Conservation (phyloP, 331 rosid species). For the Malus hybrid region DNA sequence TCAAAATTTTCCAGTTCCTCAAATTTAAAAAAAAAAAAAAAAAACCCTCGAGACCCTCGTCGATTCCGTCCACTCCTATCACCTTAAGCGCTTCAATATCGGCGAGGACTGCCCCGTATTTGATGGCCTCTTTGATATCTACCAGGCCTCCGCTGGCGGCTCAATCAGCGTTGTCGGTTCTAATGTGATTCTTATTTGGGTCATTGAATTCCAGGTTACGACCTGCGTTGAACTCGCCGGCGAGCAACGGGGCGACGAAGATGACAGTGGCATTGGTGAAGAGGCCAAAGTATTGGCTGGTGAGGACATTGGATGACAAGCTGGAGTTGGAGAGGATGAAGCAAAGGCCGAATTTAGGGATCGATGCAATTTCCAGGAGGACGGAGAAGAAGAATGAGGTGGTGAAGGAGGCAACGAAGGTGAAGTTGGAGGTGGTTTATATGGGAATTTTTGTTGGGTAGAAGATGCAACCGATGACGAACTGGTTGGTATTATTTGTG, state of each 20-base stretch:
- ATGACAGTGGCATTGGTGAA: slow-evolving; percentile 47
- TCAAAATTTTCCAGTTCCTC: too few relatives aligned
- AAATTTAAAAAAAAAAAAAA: too few relatives aligned
- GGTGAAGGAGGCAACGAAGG: neutral
- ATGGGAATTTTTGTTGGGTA: too few relatives aligned
- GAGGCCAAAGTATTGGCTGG: slow-evolving; percentile 78
- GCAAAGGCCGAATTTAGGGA: slow-evolving; percentile 76
- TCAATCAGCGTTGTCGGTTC: slow-evolving; percentile 27
- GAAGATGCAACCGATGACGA: too few relatives aligned
- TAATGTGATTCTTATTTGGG: slow-evolving; percentile 59
- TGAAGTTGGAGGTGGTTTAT: too few relatives aligned
- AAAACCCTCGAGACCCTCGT: too few relatives aligned
- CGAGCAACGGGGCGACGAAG: slow-evolving; percentile 45
- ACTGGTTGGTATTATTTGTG: too few relatives aligned
- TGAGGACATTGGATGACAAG: slow-evolving; percentile 54
- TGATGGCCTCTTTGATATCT: too few relatives aligned
- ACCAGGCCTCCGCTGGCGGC: too few relatives aligned
- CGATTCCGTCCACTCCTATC: too few relatives aligned
- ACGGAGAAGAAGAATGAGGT: slow-evolving; percentile 77
- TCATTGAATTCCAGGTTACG: slow-evolving; percentile 72
- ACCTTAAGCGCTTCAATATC: too few relatives aligned
- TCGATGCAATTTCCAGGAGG: slow-evolving; percentile 39
- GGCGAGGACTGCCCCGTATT: too few relatives aligned
- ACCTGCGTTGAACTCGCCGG: slow-evolving; percentile 74
- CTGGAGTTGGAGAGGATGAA: slow-evolving; percentile 54